A percentile compares a stretch with the other conserved stretches of the same genome.
Conservation (phyloP, 495 filamentous ascomycete genomes). For the Aspergillus egyptiacus region DNA sequence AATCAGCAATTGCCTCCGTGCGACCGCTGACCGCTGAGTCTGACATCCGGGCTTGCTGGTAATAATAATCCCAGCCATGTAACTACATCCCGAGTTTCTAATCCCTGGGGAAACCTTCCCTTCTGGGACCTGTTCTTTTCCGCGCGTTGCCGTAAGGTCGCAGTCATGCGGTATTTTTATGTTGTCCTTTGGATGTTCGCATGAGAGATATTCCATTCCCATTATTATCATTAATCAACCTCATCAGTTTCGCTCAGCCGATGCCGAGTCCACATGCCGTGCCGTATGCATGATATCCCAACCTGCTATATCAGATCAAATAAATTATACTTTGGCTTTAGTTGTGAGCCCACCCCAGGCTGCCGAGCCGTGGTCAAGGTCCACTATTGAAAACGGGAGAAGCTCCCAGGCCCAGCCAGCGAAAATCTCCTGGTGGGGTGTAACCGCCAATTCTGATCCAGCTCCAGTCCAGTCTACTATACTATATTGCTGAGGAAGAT, state of each 20-base stretch:
- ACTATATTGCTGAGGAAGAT: neutral
- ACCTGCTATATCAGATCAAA: constrained; percentile 22
- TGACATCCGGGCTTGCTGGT: too few relatives aligned
- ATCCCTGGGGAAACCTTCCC: constrained; percentile 15
- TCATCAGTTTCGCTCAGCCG: too few relatives aligned
- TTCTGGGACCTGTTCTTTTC: neutral
- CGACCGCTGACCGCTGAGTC: neutral
- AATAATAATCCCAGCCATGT: too few relatives aligned
- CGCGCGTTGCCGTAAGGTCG: constrained; percentile 5
- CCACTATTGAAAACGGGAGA: constrained; percentile 48
- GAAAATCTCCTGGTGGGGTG: constrained; percentile 27
- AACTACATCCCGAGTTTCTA: neutral
- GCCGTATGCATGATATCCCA: neutral
- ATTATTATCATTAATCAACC: constrained; percentile 1
- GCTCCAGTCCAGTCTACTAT: too few relatives aligned
- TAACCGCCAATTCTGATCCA: constrained; percentile 19
- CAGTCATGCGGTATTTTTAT: too few relatives aligned
- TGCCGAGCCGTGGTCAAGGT: constrained; percentile 35
- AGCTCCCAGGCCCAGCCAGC: constrained; percentile 27
- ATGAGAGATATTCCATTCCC: neutral
- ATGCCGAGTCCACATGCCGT: constrained; percentile 9
- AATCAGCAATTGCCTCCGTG: neutral
- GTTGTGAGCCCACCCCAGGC: constrained; percentile 26
- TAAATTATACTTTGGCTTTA: too few relatives aligned
- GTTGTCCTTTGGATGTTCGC: too few relatives aligned